Conservation (phyloP, 2,329 filamentous ascomycete species). For the Lachnellula hyalina region DNA sequence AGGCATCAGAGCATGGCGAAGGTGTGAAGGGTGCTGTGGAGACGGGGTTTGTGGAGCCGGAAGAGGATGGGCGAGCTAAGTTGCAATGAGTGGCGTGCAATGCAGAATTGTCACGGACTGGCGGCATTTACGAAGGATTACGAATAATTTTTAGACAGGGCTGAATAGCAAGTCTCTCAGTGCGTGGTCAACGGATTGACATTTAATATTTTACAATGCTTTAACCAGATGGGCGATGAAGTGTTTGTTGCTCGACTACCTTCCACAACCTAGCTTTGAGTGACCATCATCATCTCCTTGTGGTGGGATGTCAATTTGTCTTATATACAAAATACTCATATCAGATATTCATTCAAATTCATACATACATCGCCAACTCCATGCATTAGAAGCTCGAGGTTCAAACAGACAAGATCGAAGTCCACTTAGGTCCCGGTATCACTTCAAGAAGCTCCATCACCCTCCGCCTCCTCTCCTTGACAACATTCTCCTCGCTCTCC, state of each 20-base stretch:
- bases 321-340: too few relatives aligned
- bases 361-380: not conserved
- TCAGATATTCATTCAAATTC: too few relatives aligned
- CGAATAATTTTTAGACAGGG: not conserved
- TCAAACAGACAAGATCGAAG: not conserved
- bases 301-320: too few relatives aligned
- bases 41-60: not conserved
- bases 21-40: not conserved
- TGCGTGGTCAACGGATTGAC: too few relatives aligned
- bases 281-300: too few relatives aligned
- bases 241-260: not conserved
- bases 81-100: not conserved
- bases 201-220: too few relatives aligned
- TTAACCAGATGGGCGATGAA: not conserved
- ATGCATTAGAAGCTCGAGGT: not conserved
- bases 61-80: not conserved
- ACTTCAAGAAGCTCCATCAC: conserved; percentile 21
- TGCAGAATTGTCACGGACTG: not conserved
- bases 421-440: not conserved
- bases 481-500: conserved; percentile 32
- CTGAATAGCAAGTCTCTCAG: too few relatives aligned
- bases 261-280: not conserved
- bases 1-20: not conserved
- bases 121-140: not conserved
- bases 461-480: conserved; percentile 27